Conservation (phyloP, 352 stramenopile species). For the Elongisporangium senticosum region DNA sequence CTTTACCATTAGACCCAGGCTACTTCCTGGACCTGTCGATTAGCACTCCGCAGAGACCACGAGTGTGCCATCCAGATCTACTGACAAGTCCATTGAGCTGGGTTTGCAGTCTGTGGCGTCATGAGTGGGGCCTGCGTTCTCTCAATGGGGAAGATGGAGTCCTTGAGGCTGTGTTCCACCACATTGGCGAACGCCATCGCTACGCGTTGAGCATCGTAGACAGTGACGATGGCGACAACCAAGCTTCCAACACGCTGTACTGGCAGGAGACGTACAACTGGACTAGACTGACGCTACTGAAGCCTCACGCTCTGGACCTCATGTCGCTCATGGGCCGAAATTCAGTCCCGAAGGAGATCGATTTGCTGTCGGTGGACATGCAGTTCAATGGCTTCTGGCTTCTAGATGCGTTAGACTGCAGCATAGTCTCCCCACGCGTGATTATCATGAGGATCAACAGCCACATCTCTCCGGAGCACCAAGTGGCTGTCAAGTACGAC, state of each 20-base stretch:
- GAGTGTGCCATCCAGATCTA: slow-evolving; percentile 13
- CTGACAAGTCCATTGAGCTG: slow-evolving; percentile 15
- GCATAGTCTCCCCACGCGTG: slow-evolving; percentile 38
- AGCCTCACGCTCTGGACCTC: slow-evolving; percentile 57
- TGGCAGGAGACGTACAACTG: slow-evolving; percentile 40
- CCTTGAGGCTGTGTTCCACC: slow-evolving; percentile 46
- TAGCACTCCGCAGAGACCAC: slow-evolving; percentile 19
- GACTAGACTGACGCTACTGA: slow-evolving; percentile 59
- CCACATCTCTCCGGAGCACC: slow-evolving; percentile 40
- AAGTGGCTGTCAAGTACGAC: slow-evolving; percentile 41
- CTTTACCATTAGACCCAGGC: slow-evolving; percentile 4
- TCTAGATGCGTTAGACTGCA: slow-evolving; percentile 40
- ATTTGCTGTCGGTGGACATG: slow-evolving; percentile 66
- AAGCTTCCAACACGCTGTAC: slow-evolving; percentile 60
- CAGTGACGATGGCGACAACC: slow-evolving; percentile 51
- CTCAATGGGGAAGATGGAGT: slow-evolving; percentile 76
- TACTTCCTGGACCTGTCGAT: slow-evolving; percentile 14
- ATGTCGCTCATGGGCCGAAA: slow-evolving; percentile 42
- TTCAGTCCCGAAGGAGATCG: slow-evolving; percentile 35
- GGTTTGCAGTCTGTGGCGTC: slow-evolving; percentile 54
- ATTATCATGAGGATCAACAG: slow-evolving; percentile 62
- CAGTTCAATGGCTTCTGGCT: slow-evolving; percentile 81
- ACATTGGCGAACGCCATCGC: slow-evolving; percentile 27
- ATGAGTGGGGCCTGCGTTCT: slow-evolving; percentile 59
- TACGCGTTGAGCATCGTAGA: slow-evolving; percentile 37